phyloP scores from a whole-genome alignment of 768 basidiomycete species.

The Mycena polygramma region DNA sequence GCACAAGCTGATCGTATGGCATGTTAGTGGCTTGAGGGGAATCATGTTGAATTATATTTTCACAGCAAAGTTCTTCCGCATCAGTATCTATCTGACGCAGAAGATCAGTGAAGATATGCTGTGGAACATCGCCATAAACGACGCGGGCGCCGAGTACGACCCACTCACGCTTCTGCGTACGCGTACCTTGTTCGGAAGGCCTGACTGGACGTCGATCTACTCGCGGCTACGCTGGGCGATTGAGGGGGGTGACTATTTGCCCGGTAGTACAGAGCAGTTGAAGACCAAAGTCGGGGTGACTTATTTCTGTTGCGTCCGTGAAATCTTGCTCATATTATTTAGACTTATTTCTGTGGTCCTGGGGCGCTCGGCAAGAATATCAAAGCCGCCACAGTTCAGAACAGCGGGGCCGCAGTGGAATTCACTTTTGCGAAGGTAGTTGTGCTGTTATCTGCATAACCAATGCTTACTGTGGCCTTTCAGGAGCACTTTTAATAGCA shows the following conservation, averaged over 20 bases:
- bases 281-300: conserved; percentile 86
- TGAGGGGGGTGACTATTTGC: conserved; percentile 84
- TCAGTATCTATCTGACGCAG: conserved; percentile 92
- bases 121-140: conserved; percentile 92
- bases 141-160: conserved; percentile 87
- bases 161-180: conserved; percentile 90
- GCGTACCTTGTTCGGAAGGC: conserved; percentile 92
- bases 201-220: conserved; percentile 90
- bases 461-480: neutral
- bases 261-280: conserved; percentile 80
- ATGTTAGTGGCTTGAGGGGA: neutral
- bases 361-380: conserved; percentile 79
- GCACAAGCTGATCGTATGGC: conserved; percentile 89
- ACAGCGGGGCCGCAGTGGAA: conserved; percentile 67
- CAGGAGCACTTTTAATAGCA: conserved; percentile 19
- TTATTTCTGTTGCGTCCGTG: conserved; percentile 38
- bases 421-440: conserved; percentile 87
- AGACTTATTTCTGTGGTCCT: conserved; percentile 95
- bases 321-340: conserved; percentile 1
- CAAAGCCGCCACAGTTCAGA: conserved; percentile 73
- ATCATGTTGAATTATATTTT: conserved; percentile 28
- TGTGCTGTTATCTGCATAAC: too few relatives aligned
- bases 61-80: conserved; percentile 89
- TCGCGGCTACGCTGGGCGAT: conserved; percentile 80
- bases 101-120: conserved; percentile 89